phyloP scores from a whole-genome alignment of 2,329 filamentous ascomycete genomes.

The Hypoxylon sp. region DNA sequence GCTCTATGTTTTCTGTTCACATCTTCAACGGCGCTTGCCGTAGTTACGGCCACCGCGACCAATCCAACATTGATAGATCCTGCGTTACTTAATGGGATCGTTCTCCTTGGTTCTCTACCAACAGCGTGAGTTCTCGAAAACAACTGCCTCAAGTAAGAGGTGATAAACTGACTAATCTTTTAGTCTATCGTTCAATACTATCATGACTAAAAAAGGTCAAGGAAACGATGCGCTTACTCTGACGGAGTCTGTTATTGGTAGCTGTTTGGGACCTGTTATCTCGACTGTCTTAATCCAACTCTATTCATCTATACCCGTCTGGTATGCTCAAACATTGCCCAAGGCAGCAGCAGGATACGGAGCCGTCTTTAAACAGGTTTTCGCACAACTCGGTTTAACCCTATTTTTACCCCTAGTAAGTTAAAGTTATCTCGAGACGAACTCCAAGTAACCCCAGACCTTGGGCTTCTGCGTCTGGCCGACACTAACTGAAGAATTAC shows the following conservation, averaged over 20 bases:
- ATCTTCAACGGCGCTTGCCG: background rate
- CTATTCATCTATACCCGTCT: background rate
- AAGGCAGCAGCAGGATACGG: background rate
- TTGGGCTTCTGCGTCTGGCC: background rate
- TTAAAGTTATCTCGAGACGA: background rate
- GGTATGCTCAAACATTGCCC: background rate
- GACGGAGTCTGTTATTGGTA: background rate
- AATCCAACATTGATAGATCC: background rate
- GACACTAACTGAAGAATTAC: background rate
- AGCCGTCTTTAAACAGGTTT: background rate
- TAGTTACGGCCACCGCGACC: background rate
- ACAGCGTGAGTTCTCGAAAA: background rate
- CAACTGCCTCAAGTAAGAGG: too few relatives aligned
- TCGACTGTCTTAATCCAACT: background rate
- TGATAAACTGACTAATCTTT: background rate
- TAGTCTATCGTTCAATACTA: background rate
- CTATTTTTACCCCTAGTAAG: background rate
- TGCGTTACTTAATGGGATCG: background rate
- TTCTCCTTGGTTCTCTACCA: background rate
- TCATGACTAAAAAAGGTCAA: background rate
- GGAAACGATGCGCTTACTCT: background rate
- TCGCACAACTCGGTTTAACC: background rate
- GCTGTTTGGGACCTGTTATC: background rate
- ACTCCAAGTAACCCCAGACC: background rate
- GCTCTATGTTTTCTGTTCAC: background rate